Percentiles rank a stretch among this genome's conserved stretches.
Conservation (phyloP, 2,329 filamentous ascomycete species). For the Eurotiales sp. region DNA sequence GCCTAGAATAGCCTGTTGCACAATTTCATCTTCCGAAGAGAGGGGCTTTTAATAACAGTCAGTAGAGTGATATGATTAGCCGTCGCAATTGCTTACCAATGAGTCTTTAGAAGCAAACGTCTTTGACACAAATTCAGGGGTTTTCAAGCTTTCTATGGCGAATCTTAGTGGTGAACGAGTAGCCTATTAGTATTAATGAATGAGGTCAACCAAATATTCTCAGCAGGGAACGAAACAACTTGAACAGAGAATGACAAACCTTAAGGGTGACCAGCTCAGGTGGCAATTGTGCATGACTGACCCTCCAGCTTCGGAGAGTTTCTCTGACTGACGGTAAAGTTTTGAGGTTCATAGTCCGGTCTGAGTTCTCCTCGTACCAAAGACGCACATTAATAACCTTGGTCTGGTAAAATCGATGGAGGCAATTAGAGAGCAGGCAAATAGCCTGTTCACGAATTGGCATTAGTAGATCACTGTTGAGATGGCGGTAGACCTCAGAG, state of each 20-base stretch:
- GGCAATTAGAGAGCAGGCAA: slow-evolving; percentile 70
- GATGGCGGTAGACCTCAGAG: slow-evolving; percentile 73
- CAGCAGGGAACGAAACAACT: background rate
- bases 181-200: slow-evolving; percentile 17
- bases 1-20: slow-evolving; percentile 75
- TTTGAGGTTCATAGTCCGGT: slow-evolving; percentile 62
- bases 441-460: slow-evolving; percentile 73
- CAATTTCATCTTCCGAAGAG: slow-evolving; percentile 67
- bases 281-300: slow-evolving; percentile 56
- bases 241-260: slow-evolving; percentile 17
- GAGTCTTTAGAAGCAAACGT: slow-evolving; percentile 59
- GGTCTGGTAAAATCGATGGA: slow-evolving; percentile 79
- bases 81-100: slow-evolving; percentile 24
- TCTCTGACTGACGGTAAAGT: slow-evolving; percentile 51
- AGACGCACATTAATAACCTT: slow-evolving; percentile 72
- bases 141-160: slow-evolving; percentile 62
- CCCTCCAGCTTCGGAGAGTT: slow-evolving; percentile 65
- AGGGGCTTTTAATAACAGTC: slow-evolving; percentile 34
- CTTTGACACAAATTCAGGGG: slow-evolving; percentile 65
- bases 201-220: background rate
- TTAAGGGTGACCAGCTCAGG: slow-evolving; percentile 34
- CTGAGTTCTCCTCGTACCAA: slow-evolving; percentile 76
- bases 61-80: slow-evolving; percentile 9
- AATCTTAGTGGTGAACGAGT: slow-evolving; percentile 32
- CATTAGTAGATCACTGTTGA: slow-evolving; percentile 71